phyloP scores from a whole-genome alignment of 768 basidiomycete species.

The Pseudohyphozyma bogoriensis region DNA sequence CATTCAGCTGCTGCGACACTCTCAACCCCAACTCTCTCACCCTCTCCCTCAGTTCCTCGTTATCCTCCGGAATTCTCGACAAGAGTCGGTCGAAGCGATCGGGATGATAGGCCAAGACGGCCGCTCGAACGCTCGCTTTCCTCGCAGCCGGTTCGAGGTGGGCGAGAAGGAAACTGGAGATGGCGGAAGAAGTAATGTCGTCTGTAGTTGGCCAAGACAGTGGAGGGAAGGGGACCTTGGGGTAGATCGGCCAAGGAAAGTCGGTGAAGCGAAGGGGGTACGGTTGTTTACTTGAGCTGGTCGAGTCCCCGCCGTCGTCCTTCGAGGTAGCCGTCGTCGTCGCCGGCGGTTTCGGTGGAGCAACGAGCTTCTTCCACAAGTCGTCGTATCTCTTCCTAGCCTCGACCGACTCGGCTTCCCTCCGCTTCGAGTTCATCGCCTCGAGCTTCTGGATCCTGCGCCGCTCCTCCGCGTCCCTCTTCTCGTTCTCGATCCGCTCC shows the following conservation, averaged over 20 bases:
- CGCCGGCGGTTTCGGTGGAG: background rate
- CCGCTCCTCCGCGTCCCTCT: background rate
- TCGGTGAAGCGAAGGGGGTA: slow-evolving; percentile 23
- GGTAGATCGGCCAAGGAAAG: slow-evolving; percentile 31
- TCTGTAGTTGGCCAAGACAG: slow-evolving; percentile 18
- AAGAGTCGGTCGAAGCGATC: slow-evolving; percentile 32
- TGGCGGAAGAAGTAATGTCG: slow-evolving; percentile 9
- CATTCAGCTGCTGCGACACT: slow-evolving; percentile 22
- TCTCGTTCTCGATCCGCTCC: slow-evolving; percentile 9
- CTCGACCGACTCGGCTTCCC: slow-evolving; percentile 6
- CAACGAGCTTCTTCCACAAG: slow-evolving; percentile 7
- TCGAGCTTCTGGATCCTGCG: slow-evolving; percentile 8
- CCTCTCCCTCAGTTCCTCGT: slow-evolving; percentile 19
- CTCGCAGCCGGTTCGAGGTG: slow-evolving; percentile 5
- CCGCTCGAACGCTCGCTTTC: slow-evolving; percentile 24
- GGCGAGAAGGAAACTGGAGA: slow-evolving; percentile 19
- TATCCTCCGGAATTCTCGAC: slow-evolving; percentile 17
- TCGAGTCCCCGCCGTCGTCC: background rate
- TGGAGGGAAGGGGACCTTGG: slow-evolving; percentile 18
- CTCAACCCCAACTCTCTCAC: slow-evolving; percentile 27
- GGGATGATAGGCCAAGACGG: slow-evolving; percentile 32
- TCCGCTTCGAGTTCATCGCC: background rate
- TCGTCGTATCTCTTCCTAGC: slow-evolving; percentile 19
- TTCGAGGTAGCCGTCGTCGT: background rate
- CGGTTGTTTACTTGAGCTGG: background rate